Evolutionary conservation across 495 filamentous ascomycete species (phyloP), one percentile per base, ranked within the genome.

Genomic region (Hypoxylon trugodes): DNA sequence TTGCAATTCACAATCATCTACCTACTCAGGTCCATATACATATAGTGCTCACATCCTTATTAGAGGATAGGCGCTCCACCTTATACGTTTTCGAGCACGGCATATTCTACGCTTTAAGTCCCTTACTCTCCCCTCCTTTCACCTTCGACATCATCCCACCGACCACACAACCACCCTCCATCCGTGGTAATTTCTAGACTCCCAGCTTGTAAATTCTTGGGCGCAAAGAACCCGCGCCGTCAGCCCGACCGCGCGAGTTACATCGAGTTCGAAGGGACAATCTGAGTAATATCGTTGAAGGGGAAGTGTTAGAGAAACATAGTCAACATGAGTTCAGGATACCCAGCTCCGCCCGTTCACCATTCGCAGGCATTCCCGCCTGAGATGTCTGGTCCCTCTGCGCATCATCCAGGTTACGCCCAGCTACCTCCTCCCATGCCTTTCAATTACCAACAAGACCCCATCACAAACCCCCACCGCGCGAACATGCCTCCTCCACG

Each of bases 391-490:
- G 70, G 67, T 8, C 60, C 67, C 1, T 69, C 67, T 18, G 60
- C 70, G 52, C 70, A 72, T 9, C 67, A 72, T 37, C 48, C 67
- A 36, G 70, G 70, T 42, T 72, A 72, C 46, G 67, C 70, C 36
- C 67, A 69, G 6, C 70, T 72, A 7, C 70, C 70, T 40, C 70
- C 67, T 33, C 70, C 70, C 15, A 68, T 72, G 70, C 62, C 69
- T 26, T 69, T 53, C 19, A 72, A 53, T 25, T 72, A 70, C 30
- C 70, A 66, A 16, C 63, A 70, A 55, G 70, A 72, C 42, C 53
- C 69, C 45, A 72, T 72, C 53, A 48, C 62, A 26, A 69, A 72
- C 49, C 69, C 66, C 45, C 70, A 72, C 59, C 69, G 69, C n/a
- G 56, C 69, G 24, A 69, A 69, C 15, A 72, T 72, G 66, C 70